Evolutionary conservation across 1,284 basidiomycete species (phyloP).

Genomic region (Volvariella volvacea): DNA sequence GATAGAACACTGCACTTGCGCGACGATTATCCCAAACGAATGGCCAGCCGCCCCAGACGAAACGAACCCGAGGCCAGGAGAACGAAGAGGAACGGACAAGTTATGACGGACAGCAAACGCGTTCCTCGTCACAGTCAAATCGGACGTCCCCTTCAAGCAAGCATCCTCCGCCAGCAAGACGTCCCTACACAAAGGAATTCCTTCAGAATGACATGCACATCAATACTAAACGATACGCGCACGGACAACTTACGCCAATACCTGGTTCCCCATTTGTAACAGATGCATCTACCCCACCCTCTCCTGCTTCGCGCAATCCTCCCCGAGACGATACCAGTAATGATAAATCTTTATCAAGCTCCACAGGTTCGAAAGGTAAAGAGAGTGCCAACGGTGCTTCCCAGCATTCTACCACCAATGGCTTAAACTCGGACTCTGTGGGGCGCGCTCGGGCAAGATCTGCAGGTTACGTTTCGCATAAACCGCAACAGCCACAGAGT

Average conservation of each 20-base stretch:
- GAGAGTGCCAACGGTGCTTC: constrained; percentile 19
- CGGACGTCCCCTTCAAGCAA: not conserved
- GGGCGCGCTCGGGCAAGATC: constrained; percentile 39
- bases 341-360: constrained; percentile 8
- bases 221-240: not conserved
- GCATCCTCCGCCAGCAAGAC: constrained; percentile 12
- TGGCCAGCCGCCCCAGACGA: not conserved
- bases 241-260: constrained; percentile 47
- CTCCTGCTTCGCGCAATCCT: constrained; percentile 29
- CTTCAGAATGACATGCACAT: not conserved
- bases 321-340: constrained; percentile 13
- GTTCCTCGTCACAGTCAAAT: constrained; percentile 25
- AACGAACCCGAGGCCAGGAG: too few relatives aligned
- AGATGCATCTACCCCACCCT: constrained; percentile 41
- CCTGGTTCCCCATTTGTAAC: constrained; percentile 53
- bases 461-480: constrained; percentile 40
- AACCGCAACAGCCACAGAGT: constrained; percentile 45
- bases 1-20: constrained; percentile 67
- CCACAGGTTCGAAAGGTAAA: constrained; percentile 13
- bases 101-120: constrained; percentile 9
- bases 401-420: constrained; percentile 8
- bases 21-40: constrained; percentile 51
- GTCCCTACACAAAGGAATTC: not conserved
- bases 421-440: constrained; percentile 21
- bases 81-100: too few relatives aligned